Percentiles rank a stretch among this genome's conserved stretches.
Evolutionary conservation across 371 early-diverging fungal species (phyloP).

Genomic region (Vairimorpha apis): DNA sequence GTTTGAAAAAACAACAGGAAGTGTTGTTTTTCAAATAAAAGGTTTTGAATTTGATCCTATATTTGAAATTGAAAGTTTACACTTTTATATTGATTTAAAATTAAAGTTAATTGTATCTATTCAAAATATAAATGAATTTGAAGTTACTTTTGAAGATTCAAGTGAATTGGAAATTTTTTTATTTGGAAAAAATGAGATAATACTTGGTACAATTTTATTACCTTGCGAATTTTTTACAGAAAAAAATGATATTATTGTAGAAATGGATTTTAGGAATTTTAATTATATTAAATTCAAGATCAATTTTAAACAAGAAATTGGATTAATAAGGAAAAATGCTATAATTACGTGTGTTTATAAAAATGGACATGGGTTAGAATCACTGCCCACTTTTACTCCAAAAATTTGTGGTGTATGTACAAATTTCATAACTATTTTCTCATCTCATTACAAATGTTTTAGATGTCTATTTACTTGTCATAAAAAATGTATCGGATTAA

Average conservation of each 20-base stretch:
- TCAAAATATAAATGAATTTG: background rate
- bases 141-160: conserved; percentile 6
- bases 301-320: conserved; percentile 21
- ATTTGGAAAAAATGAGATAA: background rate
- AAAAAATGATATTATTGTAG: conserved; percentile 18
- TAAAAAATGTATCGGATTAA: conserved; percentile 72
- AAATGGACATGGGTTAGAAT: conserved; percentile 49
- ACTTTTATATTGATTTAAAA: conserved; percentile 24
- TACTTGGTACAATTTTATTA: conserved; percentile 50
- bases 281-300: conserved; percentile 40
- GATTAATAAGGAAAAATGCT: conserved; percentile 29
- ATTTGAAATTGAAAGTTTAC: conserved; percentile 7
- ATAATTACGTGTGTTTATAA: conserved; percentile 33
- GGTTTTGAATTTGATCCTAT: conserved; percentile 27
- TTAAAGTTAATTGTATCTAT: background rate
- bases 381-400: conserved; percentile 1
- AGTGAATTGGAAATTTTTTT: conserved; percentile 33
- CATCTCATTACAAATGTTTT: conserved; percentile 40
- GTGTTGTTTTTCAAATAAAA: conserved; percentile 5
- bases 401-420: conserved; percentile 56
- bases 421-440: conserved; percentile 1
- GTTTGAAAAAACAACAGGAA: conserved; percentile 13
- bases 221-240: conserved; percentile 55
- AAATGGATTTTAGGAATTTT: conserved; percentile 36
- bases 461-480: conserved; percentile 81